Conservation (phyloP, 2,329 filamentous ascomycete genomes). For the Phialophora chinensis region DNA sequence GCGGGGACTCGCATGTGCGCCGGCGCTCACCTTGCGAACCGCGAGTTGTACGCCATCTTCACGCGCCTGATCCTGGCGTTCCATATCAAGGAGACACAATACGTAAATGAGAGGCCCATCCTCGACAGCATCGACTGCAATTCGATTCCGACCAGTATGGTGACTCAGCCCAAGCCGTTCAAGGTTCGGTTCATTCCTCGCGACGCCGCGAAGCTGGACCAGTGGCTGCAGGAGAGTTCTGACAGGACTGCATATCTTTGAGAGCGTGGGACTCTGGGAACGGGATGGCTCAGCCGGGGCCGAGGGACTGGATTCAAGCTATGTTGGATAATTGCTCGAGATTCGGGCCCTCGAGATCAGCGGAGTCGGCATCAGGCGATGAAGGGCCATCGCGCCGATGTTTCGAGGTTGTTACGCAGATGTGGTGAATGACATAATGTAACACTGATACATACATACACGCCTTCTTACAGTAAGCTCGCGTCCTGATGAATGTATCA, state of each 20-base stretch:
- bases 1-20: slow-evolving; percentile 68
- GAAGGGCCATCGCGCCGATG: no score
- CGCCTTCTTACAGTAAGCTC: neutral
- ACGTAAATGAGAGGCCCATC: slow-evolving; percentile 17
- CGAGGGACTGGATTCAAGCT: neutral
- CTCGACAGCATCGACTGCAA: slow-evolving; percentile 27
- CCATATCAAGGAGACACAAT: slow-evolving; percentile 24
- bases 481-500: neutral
- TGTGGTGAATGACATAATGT: no score
- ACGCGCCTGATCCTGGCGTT: slow-evolving; percentile 65
- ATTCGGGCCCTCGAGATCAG: no score
- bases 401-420: no score
- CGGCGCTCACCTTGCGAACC: slow-evolving; percentile 66
- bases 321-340: neutral
- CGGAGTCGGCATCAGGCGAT: no score
- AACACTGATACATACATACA: neutral
- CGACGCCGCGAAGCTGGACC: slow-evolving; percentile 12
- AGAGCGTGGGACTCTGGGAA: neutral
- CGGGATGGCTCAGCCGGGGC: neutral
- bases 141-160: slow-evolving; percentile 26
- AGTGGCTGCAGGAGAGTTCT: slow-evolving; percentile 12
- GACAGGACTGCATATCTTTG: slow-evolving; percentile 1
- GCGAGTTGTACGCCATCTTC: slow-evolving; percentile 66
- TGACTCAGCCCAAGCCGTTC: slow-evolving; percentile 27
- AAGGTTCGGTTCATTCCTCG: slow-evolving; percentile 23